phyloP scores from a whole-genome alignment of 179 eudicot species.

The Heliamphora pulchella region DNA sequence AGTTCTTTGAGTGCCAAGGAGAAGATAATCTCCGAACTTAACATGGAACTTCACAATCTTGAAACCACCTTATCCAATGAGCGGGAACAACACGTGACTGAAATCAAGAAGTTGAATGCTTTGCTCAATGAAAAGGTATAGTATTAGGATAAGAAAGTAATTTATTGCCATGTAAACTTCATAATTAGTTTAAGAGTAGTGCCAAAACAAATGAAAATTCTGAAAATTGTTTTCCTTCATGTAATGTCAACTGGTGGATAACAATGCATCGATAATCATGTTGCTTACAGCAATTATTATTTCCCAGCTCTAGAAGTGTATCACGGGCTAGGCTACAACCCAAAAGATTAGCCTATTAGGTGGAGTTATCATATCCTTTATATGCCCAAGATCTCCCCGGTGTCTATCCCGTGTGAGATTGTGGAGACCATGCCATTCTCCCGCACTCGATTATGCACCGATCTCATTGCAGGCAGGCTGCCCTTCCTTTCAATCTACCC shows the following conservation, averaged over 20 bases:
- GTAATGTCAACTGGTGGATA: neutral
- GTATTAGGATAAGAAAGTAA: neutral
- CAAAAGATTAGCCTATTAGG: too few species aligned
- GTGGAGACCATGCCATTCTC: too few species aligned
- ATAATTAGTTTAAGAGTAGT: neutral
- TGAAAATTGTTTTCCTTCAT: neutral
- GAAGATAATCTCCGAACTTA: slow-evolving; percentile 84
- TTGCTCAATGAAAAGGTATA: slow-evolving; percentile 79
- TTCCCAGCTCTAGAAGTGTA: neutral
- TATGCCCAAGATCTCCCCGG: too few species aligned
- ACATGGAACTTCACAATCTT: slow-evolving; percentile 81
- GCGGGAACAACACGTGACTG: slow-evolving; percentile 65
- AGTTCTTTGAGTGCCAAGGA: slow-evolving; percentile 89
- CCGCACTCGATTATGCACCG: too few species aligned
- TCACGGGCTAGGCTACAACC: too few species aligned
- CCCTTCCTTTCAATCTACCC: too few species aligned
- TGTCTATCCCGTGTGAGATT: too few species aligned
- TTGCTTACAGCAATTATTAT: neutral
- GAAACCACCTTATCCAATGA: slow-evolving; percentile 79
- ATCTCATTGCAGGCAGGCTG: too few species aligned
- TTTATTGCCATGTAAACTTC: neutral
- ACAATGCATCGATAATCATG: neutral
- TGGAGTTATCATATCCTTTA: too few species aligned
- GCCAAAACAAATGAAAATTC: neutral
- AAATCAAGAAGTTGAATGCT: slow-evolving; percentile 72